Percentiles rank a stretch among this genome's conserved stretches.
Evolutionary conservation across 148 eudicot genomes (phyloP).

Genomic region (Amaranthus palmeri): DNA sequence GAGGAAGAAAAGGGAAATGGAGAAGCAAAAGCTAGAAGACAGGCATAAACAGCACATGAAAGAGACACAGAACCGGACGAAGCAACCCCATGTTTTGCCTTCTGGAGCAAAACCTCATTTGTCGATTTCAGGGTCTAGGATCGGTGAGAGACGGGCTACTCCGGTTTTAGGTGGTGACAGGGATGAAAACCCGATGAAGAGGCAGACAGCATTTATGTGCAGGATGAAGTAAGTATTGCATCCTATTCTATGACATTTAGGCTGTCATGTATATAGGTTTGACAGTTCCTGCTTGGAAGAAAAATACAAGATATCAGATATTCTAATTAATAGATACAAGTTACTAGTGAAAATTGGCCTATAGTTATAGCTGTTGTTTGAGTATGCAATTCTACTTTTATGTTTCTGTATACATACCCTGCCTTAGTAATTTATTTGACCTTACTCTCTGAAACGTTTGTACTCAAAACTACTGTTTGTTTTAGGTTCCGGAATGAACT

Average conservation of each 20-base stretch:
- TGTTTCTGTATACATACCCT: slow-evolving; percentile 1
- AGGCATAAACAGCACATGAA: slow-evolving; percentile 69
- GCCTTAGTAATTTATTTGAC: neutral
- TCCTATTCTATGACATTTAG: neutral
- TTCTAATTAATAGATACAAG: neutral
- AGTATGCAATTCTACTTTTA: neutral
- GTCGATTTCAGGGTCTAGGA: slow-evolving; percentile 70
- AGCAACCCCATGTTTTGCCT: slow-evolving; percentile 52
- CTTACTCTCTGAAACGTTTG: neutral
- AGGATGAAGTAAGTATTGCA: slow-evolving; percentile 87
- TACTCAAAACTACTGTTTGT: neutral
- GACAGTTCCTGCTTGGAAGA: neutral
- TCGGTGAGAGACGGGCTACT: slow-evolving; percentile 74
- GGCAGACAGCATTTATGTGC: slow-evolving; percentile 93
- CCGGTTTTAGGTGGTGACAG: slow-evolving; percentile 72
- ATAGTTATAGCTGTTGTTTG: neutral
- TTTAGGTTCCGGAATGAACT: slow-evolving; percentile 87
- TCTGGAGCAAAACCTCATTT: slow-evolving; percentile 67
- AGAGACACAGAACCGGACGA: slow-evolving; percentile 61
- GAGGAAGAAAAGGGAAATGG: slow-evolving; percentile 76
- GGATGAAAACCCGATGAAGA: slow-evolving; percentile 85
- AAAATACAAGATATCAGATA: neutral
- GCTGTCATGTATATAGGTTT: neutral
- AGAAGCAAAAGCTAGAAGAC: slow-evolving; percentile 75
- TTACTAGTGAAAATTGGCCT: neutral